Evolutionary conservation across 139 green algal species (phyloP).

Genomic region (Ettlia oleoabundans): DNA sequence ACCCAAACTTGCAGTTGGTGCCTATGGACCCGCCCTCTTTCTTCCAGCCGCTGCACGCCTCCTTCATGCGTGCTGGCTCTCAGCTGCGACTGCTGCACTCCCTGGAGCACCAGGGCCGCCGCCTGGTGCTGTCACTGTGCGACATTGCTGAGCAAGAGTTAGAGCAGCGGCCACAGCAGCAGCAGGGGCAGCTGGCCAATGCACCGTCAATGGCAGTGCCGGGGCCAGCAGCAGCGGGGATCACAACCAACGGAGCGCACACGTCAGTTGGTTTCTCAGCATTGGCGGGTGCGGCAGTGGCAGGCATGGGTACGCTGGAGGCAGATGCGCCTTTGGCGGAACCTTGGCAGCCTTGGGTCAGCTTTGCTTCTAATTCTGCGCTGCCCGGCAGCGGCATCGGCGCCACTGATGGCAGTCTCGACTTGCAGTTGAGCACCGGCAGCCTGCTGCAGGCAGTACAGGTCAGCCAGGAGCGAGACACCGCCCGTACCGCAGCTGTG

Average conservation of each 20-base stretch:
- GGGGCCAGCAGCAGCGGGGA: no score
- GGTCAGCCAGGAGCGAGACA: constrained; percentile 19
- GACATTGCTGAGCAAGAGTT: constrained; percentile 11
- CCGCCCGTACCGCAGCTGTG: not conserved
- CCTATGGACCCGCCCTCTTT: constrained; percentile 23
- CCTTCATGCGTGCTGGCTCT: constrained; percentile 25
- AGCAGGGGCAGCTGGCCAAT: not conserved
- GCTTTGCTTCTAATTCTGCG: not conserved
- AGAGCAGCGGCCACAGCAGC: constrained; percentile 9
- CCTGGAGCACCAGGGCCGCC: constrained; percentile 8
- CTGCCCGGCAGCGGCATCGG: not conserved
- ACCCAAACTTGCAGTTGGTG: not conserved
- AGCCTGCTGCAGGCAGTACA: constrained; percentile 2
- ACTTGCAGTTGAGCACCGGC: not conserved
- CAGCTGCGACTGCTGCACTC: constrained; percentile 45
- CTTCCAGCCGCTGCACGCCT: constrained; percentile 27
- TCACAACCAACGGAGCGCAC: no score
- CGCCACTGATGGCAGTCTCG: not conserved
- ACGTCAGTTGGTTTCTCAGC: not conserved
- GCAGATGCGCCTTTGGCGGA: not conserved
- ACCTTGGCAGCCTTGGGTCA: not conserved
- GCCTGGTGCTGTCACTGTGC: constrained; percentile 5
- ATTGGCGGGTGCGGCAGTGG: no score
- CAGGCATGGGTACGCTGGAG: no score
- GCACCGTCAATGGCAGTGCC: no score